Evolutionary conservation across 2,329 filamentous ascomycete species (phyloP).

Genomic region (Ophidiomyces ophidiicola): DNA sequence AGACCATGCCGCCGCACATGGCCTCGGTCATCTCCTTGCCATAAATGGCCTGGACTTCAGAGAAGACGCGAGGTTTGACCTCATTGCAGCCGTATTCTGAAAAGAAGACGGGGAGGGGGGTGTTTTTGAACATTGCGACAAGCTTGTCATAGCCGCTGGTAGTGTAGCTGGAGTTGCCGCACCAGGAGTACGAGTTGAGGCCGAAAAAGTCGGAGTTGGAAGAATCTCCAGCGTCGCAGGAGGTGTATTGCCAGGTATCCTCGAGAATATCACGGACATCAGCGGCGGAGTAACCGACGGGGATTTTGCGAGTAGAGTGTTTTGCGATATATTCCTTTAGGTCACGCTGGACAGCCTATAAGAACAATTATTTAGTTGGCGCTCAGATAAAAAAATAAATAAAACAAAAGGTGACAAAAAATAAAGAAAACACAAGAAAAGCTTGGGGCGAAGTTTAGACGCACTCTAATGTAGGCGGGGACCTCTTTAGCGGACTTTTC

Average conservation of each 20-base stretch:
- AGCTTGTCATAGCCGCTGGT: constrained; percentile 45
- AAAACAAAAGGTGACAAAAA: constrained; percentile 4
- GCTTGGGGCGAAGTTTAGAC: constrained; percentile 14
- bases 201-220: constrained; percentile 53
- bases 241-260: constrained; percentile 50
- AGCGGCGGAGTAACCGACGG: constrained; percentile 57
- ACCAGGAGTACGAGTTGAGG: constrained; percentile 59
- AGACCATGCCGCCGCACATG: constrained; percentile 47
- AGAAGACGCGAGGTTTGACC: constrained; percentile 45
- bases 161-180: constrained; percentile 45
- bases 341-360: constrained; percentile 49
- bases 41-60: constrained; percentile 50
- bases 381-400: too few species aligned
- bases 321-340: constrained; percentile 56
- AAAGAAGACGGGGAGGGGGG: constrained; percentile 52
- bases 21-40: constrained; percentile 46
- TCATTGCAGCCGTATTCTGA: constrained; percentile 56
- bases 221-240: constrained; percentile 41
- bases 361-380: constrained; percentile 21
- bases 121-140: constrained; percentile 47
- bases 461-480: constrained; percentile 46
- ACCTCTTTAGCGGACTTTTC: constrained; percentile 43
- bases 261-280: constrained; percentile 50
- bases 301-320: constrained; percentile 46
- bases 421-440: background rate